Base-by-base conservation (phyloP, 352 stramenopile species). In the Ophiocytium majus region DNA sequence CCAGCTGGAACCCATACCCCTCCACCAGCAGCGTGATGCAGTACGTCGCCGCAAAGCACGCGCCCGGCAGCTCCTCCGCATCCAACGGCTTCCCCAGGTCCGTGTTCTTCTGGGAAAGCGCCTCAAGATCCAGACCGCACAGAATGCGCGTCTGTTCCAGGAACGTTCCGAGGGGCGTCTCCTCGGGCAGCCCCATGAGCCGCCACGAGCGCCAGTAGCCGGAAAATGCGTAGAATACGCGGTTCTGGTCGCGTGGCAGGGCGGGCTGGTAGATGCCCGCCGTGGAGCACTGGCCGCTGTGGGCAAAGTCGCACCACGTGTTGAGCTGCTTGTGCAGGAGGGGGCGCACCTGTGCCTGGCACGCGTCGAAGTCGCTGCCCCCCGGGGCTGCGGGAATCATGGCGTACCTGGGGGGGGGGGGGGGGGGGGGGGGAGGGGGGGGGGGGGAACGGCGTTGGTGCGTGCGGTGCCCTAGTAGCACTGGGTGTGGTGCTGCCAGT, bases 201-300 rank as follows among this genome's bases (percentile, higher is more conserved):
- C 89, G 79, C 86, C 87, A 95, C 19, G 92, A 80, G 63, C 93
- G 89, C 14, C 87, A 83, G 86, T 92, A 93, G 76, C 83, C 83
- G n/a, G 83, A 63, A 37, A 89, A 89, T 0, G 64, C 86, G 34
- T 89, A 89, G 80, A 89, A 89, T n/a, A 86, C 75, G 28, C 74
- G 66, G 9, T 83, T 50, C 1, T 37, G 5, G 50, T 81, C 36
- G n/a, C 5, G 31, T 14, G 92, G 92, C 0, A 95, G 78, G 32
- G 90, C 79, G 19, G 92, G 92, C 89, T 95, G 93, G 82, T 95
- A 95, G 32, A 93, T 88, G 50, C 93, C 93, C 19, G 88, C 90
- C 76, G 94, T 93, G 5, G 89, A 91, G 86, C 93, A 96, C 50
- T 93, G 90, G 14, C 89, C 89, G 28, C 89, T 81, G 88, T 94